Conservation (phyloP, 176 grass and related monocot genomes). For the Puya raimondii region DNA sequence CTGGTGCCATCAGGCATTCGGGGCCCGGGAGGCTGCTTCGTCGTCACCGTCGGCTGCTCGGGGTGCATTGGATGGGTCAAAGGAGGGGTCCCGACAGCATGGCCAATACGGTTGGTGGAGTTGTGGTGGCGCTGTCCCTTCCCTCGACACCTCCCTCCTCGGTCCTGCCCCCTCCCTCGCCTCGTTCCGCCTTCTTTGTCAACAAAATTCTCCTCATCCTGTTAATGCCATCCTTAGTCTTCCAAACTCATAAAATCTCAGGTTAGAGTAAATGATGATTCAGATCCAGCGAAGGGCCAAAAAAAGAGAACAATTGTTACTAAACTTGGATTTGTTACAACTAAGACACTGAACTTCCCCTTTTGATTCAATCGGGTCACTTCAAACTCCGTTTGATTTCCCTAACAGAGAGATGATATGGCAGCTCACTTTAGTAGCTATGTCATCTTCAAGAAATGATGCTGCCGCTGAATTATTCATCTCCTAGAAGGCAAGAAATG, state of each 20-base stretch:
- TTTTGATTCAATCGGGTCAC: no score
- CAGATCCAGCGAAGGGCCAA: no score
- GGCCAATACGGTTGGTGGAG: slow-evolving; percentile 24
- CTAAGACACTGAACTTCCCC: no score
- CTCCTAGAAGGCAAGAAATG: no score
- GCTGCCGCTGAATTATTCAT: no score
- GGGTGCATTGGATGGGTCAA: slow-evolving; percentile 8
- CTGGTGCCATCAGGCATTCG: slow-evolving; percentile 19
- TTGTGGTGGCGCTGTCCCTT: slow-evolving; percentile 32
- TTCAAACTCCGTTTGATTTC: no score
- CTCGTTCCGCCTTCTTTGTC: slow-evolving; percentile 36
- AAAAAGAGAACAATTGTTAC: no score
- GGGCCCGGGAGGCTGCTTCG: slow-evolving; percentile 15
- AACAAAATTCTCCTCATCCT: slow-evolving; percentile 37
- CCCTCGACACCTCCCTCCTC: slow-evolving; percentile 40
- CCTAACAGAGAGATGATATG: no score
- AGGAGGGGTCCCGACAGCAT: slow-evolving; percentile 34
- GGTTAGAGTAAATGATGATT: no score
- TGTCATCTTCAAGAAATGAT: no score
- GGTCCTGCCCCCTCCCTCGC: slow-evolving; percentile 42
- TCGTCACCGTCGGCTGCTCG: background rate
- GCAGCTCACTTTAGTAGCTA: no score
- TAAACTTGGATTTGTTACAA: no score
- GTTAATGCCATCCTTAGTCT: background rate
- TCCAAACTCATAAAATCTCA: background rate